Base-by-base conservation (phyloP, 164 flowering plant species). In the Malania oleifera region DNA sequence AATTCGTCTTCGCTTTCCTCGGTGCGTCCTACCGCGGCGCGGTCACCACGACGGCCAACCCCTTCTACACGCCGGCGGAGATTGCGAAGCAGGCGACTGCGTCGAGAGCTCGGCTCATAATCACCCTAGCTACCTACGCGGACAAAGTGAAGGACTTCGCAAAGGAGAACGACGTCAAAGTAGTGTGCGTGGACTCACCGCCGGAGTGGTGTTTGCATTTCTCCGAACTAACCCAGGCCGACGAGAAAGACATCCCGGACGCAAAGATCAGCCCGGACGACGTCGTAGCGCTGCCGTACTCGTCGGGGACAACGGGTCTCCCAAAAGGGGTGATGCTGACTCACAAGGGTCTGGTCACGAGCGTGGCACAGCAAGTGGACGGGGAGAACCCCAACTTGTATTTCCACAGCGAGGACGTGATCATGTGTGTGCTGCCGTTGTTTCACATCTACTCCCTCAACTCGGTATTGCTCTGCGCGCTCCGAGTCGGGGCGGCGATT, bases 271-370 rank as follows among this genome's bases (percentile, higher is more conserved):
- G 38, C 12, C 73, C 96, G 0, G 84, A 84, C 20, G 97, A 92
- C 37, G 91, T 82, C 28, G 96, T 87, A 35, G 93, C 92, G 50
- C 63, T 92, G 22, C 98, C 91, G 14, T 92, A 80, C 67, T 92
- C 98, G 0, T 92, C 98, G 0, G 98, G 98, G 0, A 92, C 98
- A 1, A 89, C 98, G 0, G 97, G 98, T 19, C 67, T 92, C 6
- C 97, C 98, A 0, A 92, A 92, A 56, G 98, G 97, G 2, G 98
- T 85, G 23, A 87, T 87, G 95, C 59, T 91, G 34, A 91, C 89
- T 1, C 98, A 91, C 63, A 73, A 74, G 56, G 79, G 90, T 4
- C 62, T 80, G 12, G 83, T 92, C 4, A 87, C 98, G 0, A 86
- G 91, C 61, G 87, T 87, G 11, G 97, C 96, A 0, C 98, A 92